These are phyloP conservation scores for Candida frijolesensis DNA, from an alignment of 1,139 yeast genomes.

Conservation along the genomic window DNA sequence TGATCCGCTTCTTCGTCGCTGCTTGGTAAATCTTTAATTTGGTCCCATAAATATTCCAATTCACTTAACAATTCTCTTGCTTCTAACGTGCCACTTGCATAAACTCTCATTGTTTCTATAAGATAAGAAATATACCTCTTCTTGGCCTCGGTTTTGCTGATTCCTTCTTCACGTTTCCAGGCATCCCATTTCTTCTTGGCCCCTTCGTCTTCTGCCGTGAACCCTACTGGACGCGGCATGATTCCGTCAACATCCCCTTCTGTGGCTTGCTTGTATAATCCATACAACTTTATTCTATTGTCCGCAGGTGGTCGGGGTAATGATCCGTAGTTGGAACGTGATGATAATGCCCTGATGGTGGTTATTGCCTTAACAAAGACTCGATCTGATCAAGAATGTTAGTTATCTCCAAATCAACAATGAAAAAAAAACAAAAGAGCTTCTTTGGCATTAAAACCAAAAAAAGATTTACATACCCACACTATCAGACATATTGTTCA, in stretches of 20 bases:
- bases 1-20: conserved; percentile 27
- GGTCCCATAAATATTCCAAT: conserved; percentile 74
- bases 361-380: conserved; percentile 81
- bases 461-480: conserved; percentile 16
- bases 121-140: conserved; percentile 66
- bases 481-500: conserved; percentile 16
- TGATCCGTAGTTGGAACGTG: conserved; percentile 67
- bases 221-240: conserved; percentile 66
- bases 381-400: conserved; percentile 48
- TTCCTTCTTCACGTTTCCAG: conserved; percentile 77
- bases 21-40: conserved; percentile 57
- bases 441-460: neutral
- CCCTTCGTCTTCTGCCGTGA: conserved; percentile 62
- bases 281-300: conserved; percentile 69
- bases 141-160: conserved; percentile 74
- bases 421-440: neutral
- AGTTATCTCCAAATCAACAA: neutral
- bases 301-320: conserved; percentile 82
- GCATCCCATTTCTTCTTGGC: conserved; percentile 83
- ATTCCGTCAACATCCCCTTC: conserved; percentile 79
- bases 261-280: conserved; percentile 85
- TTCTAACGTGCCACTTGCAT: conserved; percentile 69
- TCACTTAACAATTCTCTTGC: conserved; percentile 68
- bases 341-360: conserved; percentile 72
- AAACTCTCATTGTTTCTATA: conserved; percentile 71